Evolutionary conservation across 371 early-diverging fungal species (phyloP), one percentile per base, ranked within the genome.

Genomic region (Chytridium lagenaria): DNA sequence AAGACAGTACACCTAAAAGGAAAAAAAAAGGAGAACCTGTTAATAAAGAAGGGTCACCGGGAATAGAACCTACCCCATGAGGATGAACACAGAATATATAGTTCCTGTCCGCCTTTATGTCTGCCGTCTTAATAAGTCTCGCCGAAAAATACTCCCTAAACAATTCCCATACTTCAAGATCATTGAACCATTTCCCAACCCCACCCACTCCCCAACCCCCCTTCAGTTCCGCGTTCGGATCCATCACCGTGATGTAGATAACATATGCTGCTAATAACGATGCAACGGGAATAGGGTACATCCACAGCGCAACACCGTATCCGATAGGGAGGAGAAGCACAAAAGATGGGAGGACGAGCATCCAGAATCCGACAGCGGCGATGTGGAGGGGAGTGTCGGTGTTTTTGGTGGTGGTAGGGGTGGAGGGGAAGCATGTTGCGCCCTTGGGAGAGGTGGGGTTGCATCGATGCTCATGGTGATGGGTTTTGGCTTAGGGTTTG

Each of bases 81-180:
- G 51, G 52, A 26, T 68, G 68, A 50, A n/a, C 50, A 16, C 28
- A 68, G 23, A 68, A 49, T 15, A 51, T 73, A 67, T 82, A 85
- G 75, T 90, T 92, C 68, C 87, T 81, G 28, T 78, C 78, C 0
- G 92, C 88, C 70, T 91, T 91, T 59, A 94, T 79, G 28, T 93
- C 92, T 12, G 76, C 83, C 76, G 91, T 94, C 81, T 92, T 88
- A 81, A 91, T 81, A 3, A 95, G 83, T 22, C 84, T 83, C 52
- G 89, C 88, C 2, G 91, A 90, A 68, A 94, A 97, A 77, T 92
- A 96, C 16, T 87, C 87, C 0, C 79, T 50, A 59, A 72, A 79
- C 37, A 67, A 64, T 59, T 55, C 28, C 77, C 79, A 78, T 31
- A 74, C 52, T 33, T 38, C 55, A 2, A 61, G 31, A 0, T 10